Percentiles rank a stretch among this genome's conserved stretches.
Evolutionary conservation across 2,329 filamentous ascomycete genomes (phyloP).

Genomic region (Lachnum nothofagi): DNA sequence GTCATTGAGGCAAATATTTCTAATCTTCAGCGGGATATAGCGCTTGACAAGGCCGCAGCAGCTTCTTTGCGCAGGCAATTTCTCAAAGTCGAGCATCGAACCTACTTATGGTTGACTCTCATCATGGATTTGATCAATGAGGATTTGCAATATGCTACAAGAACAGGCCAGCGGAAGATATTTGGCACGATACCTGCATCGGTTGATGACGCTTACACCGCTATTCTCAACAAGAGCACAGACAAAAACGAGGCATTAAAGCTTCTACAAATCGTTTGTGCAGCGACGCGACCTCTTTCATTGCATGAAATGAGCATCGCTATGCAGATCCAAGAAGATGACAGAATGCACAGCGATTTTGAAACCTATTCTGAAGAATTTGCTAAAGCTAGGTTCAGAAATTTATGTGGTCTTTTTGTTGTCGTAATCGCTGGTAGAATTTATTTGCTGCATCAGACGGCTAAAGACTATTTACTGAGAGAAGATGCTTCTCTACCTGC

Average conservation of each 20-base stretch:
- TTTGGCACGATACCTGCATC: constrained; percentile 14
- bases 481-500: too few relatives aligned
- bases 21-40: constrained; percentile 2
- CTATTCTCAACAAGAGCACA: constrained; percentile 32
- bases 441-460: constrained; percentile 39
- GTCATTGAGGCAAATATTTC: constrained; percentile 27
- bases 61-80: background rate
- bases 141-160: constrained; percentile 1
- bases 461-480: too few relatives aligned
- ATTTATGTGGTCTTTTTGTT: constrained; percentile 37
- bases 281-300: constrained; percentile 32
- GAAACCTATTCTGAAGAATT: constrained; percentile 17
- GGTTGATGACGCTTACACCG: constrained; percentile 34
- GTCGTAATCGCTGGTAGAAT: constrained; percentile 31
- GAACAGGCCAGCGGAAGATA: background rate
- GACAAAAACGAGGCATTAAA: constrained; percentile 27
- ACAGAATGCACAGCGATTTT: background rate
- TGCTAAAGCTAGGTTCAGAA: constrained; percentile 22
- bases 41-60: background rate
- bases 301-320: constrained; percentile 34
- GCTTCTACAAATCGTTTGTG: constrained; percentile 35
- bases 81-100: constrained; percentile 7
- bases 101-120: constrained; percentile 18
- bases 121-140: constrained; percentile 5
- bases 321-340: constrained; percentile 11